Conservation (phyloP, 2,329 filamentous ascomycete species). For the Aspergillus sojae region DNA sequence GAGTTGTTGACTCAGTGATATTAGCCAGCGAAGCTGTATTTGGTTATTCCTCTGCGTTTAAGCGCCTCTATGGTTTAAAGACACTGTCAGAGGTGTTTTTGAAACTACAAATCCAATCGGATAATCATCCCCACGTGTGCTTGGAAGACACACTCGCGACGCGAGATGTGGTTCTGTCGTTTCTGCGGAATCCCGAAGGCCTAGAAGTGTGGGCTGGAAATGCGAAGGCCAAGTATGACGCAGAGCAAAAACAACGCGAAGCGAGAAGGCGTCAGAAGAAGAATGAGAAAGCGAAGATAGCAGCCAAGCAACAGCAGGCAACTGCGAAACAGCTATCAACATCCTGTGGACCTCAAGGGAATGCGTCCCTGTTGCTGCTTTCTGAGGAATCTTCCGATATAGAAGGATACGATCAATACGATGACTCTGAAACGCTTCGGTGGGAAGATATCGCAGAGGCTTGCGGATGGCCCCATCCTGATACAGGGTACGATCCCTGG, state of each 20-base stretch:
- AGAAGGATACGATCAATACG: not conserved
- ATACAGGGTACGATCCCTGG: slow-evolving; percentile 7
- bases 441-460: slow-evolving; percentile 1
- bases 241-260: not conserved
- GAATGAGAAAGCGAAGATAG: not conserved
- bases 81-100: slow-evolving; percentile 39
- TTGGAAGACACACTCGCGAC: slow-evolving; percentile 55
- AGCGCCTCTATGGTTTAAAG: slow-evolving; percentile 40
- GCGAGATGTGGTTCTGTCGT: slow-evolving; percentile 53
- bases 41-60: slow-evolving; percentile 1
- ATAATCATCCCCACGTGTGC: slow-evolving; percentile 47
- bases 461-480: slow-evolving; percentile 5
- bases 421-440: not conserved
- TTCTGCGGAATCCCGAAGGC: slow-evolving; percentile 41
- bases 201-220: slow-evolving; percentile 39
- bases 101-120: slow-evolving; percentile 37
- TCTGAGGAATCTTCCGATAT: not conserved
- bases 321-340: not conserved
- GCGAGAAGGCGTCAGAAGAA: not conserved
- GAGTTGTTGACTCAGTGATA: slow-evolving; percentile 50
- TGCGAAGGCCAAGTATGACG: not conserved
- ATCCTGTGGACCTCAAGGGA: not conserved
- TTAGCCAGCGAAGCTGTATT: slow-evolving; percentile 40
- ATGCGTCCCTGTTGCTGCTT: not conserved
- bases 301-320: not conserved